Conservation (phyloP, 495 filamentous ascomycete species). For the Daldinia caldariorum region DNA sequence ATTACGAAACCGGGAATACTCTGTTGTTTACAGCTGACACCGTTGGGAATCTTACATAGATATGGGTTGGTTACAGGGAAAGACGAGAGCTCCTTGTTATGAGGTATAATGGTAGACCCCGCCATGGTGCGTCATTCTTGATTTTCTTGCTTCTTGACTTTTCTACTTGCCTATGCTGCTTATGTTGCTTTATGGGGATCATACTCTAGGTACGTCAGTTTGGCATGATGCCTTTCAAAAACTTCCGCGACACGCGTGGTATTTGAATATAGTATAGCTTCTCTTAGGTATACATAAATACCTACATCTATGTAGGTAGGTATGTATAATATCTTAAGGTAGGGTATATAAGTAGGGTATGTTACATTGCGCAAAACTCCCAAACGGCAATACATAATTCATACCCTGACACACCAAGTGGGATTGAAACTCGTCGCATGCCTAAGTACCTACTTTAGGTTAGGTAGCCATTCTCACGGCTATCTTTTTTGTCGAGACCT, state of each 20-base stretch:
- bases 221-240: constrained; percentile 1
- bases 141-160: constrained; percentile 11
- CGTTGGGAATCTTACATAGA: constrained; percentile 37
- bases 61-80: constrained; percentile 30
- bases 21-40: constrained; percentile 31
- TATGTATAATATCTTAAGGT: not conserved
- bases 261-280: not conserved
- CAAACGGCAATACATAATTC: constrained; percentile 32
- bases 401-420: constrained; percentile 31
- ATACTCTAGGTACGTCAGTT: constrained; percentile 8
- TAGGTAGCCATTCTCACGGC: constrained; percentile 18
- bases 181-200: not conserved
- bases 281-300: not conserved
- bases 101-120: constrained; percentile 40
- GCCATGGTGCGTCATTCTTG: constrained; percentile 34
- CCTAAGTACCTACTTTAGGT: no score
- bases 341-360: constrained; percentile 9
- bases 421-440: constrained; percentile 34
- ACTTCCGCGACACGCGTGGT: not conserved
- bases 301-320: not conserved
- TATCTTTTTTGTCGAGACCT: constrained; percentile 27
- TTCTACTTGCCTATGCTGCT: constrained; percentile 3
- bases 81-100: constrained; percentile 32
- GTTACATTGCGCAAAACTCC: constrained; percentile 39
- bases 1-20: constrained; percentile 41